phyloP scores from a whole-genome alignment of 306 rosid genomes.

The Lathyrus oleraceus region DNA sequence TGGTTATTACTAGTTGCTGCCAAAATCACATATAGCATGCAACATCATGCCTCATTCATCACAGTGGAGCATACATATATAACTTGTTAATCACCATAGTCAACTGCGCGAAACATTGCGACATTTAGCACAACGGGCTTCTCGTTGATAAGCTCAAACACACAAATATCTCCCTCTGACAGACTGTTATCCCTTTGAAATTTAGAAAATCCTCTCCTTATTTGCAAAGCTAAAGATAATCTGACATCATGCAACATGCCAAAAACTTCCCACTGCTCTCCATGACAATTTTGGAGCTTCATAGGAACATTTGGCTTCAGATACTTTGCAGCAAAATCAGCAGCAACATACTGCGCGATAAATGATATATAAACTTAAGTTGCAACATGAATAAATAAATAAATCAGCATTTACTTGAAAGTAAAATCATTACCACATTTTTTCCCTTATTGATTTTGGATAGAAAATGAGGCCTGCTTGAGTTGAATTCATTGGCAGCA shows the following conservation, averaged over 20 bases:
- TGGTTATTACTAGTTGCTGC: too few relatives aligned
- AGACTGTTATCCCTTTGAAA: too few relatives aligned
- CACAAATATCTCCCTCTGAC: too few relatives aligned
- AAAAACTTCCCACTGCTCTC: slow-evolving; percentile 17
- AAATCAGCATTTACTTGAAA: neutral
- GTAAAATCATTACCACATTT: slow-evolving; percentile 35
- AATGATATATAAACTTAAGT: neutral
- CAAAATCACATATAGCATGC: neutral
- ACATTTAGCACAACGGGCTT: too few relatives aligned
- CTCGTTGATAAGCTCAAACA: too few relatives aligned
- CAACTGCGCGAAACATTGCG: too few relatives aligned
- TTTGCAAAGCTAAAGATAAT: too few relatives aligned
- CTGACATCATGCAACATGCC: neutral
- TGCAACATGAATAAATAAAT: too few relatives aligned
- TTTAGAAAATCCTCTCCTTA: too few relatives aligned
- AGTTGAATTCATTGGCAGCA: slow-evolving; percentile 14
- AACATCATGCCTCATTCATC: neutral
- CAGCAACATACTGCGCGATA: slow-evolving; percentile 37
- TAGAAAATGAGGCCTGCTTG: slow-evolving; percentile 29
- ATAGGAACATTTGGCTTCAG: neutral
- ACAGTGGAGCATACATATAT: neutral
- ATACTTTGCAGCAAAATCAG: slow-evolving; percentile 27
- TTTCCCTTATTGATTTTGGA: neutral
- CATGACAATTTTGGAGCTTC: slow-evolving; percentile 19
- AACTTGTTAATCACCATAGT: too few relatives aligned